A percentile compares a stretch with the other conserved stretches of the same genome.
phyloP scores from a whole-genome alignment of 148 eudicot genomes.

The Cornus suecica region DNA sequence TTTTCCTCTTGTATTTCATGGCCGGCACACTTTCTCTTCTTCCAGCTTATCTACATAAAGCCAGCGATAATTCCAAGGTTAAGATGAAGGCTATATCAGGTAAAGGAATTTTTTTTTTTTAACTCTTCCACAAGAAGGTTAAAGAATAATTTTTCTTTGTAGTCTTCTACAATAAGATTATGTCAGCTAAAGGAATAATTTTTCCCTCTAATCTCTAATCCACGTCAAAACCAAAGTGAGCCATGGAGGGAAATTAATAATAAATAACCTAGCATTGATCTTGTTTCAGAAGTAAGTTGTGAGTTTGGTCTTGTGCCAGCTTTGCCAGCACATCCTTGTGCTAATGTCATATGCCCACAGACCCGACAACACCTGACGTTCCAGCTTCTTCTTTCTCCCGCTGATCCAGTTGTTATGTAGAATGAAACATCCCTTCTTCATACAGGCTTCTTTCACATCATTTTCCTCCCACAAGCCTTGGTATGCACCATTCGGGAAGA shows the following conservation, averaged over 20 bases:
- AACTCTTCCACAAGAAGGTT: slow-evolving; percentile 3
- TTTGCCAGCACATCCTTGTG: slow-evolving; percentile 66
- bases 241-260: not conserved
- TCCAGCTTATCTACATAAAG: not conserved
- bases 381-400: slow-evolving; percentile 74
- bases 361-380: slow-evolving; percentile 73
- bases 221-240: slow-evolving; percentile 19
- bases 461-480: slow-evolving; percentile 58
- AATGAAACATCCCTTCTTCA: slow-evolving; percentile 57
- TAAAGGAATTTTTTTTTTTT: not conserved
- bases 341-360: slow-evolving; percentile 77
- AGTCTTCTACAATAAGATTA: slow-evolving; percentile 6
- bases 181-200: too few species aligned
- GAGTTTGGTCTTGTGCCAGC: slow-evolving; percentile 46
- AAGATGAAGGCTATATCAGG: not conserved
- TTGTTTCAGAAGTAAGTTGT: slow-evolving; percentile 25
- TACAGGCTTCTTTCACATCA: slow-evolving; percentile 51
- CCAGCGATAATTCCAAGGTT: slow-evolving; percentile 24
- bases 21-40: slow-evolving; percentile 18
- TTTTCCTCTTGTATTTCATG: slow-evolving; percentile 1
- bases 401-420: slow-evolving; percentile 93
- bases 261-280: not conserved
- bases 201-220: not conserved
- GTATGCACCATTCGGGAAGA: slow-evolving; percentile 94
- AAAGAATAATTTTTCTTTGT: not conserved